Conservation (phyloP, 768 basidiomycete species). For the Pleurotus giganteus region DNA sequence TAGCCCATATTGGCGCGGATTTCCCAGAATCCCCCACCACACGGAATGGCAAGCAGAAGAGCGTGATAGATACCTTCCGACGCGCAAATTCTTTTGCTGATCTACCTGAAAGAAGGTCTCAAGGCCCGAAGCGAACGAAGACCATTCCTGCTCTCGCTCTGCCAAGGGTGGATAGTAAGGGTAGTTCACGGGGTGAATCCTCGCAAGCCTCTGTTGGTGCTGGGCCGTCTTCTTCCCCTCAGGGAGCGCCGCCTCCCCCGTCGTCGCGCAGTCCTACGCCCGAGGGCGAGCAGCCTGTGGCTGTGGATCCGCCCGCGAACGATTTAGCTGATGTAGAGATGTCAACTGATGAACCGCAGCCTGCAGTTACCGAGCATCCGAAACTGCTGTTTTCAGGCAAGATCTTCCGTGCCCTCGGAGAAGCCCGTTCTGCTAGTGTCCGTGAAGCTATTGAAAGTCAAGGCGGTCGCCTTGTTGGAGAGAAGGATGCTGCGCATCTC, state of each 20-base stretch:
- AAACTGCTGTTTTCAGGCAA: constrained; percentile 50
- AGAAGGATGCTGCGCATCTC: constrained; percentile 37
- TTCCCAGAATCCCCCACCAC: neutral
- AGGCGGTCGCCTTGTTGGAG: constrained; percentile 51
- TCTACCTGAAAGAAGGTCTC: constrained; percentile 6
- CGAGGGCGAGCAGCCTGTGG: neutral
- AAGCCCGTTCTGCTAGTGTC: constrained; percentile 59
- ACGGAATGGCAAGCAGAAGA: constrained; percentile 19
- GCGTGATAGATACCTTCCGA: constrained; percentile 58
- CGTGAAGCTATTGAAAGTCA: constrained; percentile 55
- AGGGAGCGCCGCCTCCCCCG: constrained; percentile 1
- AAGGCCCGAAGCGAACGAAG: constrained; percentile 39
- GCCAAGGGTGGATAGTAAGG: neutral
- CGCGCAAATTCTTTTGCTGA: constrained; percentile 64
- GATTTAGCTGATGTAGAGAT: neutral
- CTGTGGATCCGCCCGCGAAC: neutral
- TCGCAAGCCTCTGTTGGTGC: constrained; percentile 5
- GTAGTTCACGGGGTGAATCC: neutral
- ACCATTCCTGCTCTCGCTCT: constrained; percentile 22
- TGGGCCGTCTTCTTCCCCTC: constrained; percentile 14
- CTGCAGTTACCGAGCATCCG: constrained; percentile 5
- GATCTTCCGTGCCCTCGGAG: constrained; percentile 61
- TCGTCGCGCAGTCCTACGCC: constrained; percentile 5
- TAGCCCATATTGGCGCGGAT: constrained; percentile 9
- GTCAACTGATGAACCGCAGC: neutral